phyloP scores from a whole-genome alignment of 495 filamentous ascomycete species.

The Penicillium tannophilum region DNA sequence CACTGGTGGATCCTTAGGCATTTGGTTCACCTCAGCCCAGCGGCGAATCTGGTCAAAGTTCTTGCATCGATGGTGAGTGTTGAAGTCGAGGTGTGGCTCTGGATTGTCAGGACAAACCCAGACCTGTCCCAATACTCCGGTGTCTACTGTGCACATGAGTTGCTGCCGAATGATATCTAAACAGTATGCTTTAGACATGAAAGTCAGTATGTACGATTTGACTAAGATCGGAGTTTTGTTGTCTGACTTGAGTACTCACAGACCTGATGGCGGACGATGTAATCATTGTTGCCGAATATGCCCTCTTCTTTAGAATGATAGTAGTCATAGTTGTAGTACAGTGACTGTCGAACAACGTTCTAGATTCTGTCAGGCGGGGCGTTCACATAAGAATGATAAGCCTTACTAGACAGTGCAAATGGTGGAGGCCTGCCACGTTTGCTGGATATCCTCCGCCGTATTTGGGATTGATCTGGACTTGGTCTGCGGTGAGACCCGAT shows the following conservation, averaged over 20 bases:
- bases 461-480: conserved; percentile 53
- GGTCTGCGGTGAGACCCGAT: conserved; percentile 45
- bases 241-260: conserved; percentile 28
- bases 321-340: conserved; percentile 60
- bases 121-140: conserved; percentile 54
- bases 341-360: conserved; percentile 57
- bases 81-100: conserved; percentile 55
- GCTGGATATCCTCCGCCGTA: conserved; percentile 58
- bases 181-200: conserved; percentile 46
- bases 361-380: neutral
- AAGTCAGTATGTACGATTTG: neutral
- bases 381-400: neutral
- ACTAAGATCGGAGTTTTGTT: neutral
- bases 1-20: conserved; percentile 36
- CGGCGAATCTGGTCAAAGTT: conserved; percentile 55
- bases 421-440: conserved; percentile 59
- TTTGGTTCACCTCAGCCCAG: conserved; percentile 54
- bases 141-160: conserved; percentile 58
- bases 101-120: conserved; percentile 50
- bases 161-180: conserved; percentile 57
- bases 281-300: conserved; percentile 52
- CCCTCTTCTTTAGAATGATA: conserved; percentile 50
- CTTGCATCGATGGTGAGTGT: conserved; percentile 55
- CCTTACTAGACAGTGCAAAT: conserved; percentile 57
- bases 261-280: conserved; percentile 51